These are phyloP conservation scores for Camelina hispida DNA, from an alignment of 345 rosid species.

Conservation along the genomic window DNA sequence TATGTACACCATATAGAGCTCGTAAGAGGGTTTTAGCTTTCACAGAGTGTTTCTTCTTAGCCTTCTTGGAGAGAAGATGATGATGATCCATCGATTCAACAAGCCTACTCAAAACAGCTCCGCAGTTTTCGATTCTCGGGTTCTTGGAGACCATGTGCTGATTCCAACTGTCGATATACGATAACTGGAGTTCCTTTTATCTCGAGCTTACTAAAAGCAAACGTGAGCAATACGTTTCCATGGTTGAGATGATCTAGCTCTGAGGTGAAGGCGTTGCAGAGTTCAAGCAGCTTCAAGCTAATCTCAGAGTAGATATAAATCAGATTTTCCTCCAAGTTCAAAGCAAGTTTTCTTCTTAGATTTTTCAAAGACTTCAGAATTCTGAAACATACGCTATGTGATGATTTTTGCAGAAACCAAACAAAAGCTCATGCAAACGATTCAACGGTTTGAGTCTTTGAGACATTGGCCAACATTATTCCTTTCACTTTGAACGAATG, in stretches of 20 bases:
- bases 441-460: constrained; percentile 45
- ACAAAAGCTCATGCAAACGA: constrained; percentile 49
- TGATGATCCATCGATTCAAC: constrained; percentile 48
- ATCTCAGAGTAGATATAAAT: constrained; percentile 72
- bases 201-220: constrained; percentile 63
- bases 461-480: constrained; percentile 45
- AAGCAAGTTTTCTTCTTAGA: constrained; percentile 14
- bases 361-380: constrained; percentile 2
- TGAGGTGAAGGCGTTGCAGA: constrained; percentile 71
- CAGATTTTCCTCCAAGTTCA: constrained; percentile 77
- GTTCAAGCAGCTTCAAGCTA: constrained; percentile 80
- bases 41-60: constrained; percentile 68
- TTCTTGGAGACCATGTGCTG: constrained; percentile 61
- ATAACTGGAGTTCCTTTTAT: constrained; percentile 38
- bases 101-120: constrained; percentile 53
- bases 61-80: constrained; percentile 40
- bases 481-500: constrained; percentile 47
- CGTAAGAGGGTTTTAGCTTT: constrained; percentile 75
- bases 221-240: constrained; percentile 71
- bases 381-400: constrained; percentile 3
- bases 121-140: constrained; percentile 61
- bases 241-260: constrained; percentile 72
- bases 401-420: constrained; percentile 46
- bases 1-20: constrained; percentile 79
- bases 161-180: constrained; percentile 69